Base-by-base conservation (phyloP, 23 red algal species). In the Cyanidioschyzon merolae region DNA sequence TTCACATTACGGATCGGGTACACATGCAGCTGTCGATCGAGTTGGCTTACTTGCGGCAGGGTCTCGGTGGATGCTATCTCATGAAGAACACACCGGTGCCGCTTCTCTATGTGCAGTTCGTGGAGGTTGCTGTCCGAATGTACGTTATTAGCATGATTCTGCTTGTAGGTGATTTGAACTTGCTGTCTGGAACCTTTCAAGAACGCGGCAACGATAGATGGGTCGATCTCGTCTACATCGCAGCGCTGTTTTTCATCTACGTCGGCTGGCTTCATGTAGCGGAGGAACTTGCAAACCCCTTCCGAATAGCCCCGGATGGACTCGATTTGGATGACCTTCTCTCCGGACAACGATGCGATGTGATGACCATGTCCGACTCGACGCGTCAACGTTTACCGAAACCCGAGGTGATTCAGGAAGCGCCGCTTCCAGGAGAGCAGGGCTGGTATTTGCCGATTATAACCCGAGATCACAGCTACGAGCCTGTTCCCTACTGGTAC, bases 401-500 rank as follows among this genome's bases (percentile, higher is more conserved):
- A 27, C 63, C 63, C n/a, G 63, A 71, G n/a, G 63, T 71, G 16
- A 71, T 71, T 17, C 63, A 71, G n/a, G 63, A 71, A 27, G 21
- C 29, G 63, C 63, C 63, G 63, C 63, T 71, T 25, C 63, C 63
- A 27, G 63, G 63, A 7, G 63, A 71, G 21, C n/a, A 25, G 29
- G 63, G 32, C n/a, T 71, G 63, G 63, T 71, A 32, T 32, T 71
- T 71, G 63, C 63, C 63, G 63, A 71, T 71, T 32, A 32, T 71
- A 3, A 35, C 21, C n/a, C 63, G 63, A 25, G 63, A 71, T 27
- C 63, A 71, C 32, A 7, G 29, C 21, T 71, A 71, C 29, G n/a
- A 35, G 7, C 16, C 30, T 27, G 29, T 71, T 25, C 63, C 63
- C 45, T 21, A 54, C 45, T 54, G 45, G 45, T 54, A 15, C 21